A percentile compares a stretch with the other conserved stretches of the same genome.
These are phyloP conservation scores for Vitis hybrid DNA, from an alignment of 177 flowering plant species.

Conservation along the genomic window DNA sequence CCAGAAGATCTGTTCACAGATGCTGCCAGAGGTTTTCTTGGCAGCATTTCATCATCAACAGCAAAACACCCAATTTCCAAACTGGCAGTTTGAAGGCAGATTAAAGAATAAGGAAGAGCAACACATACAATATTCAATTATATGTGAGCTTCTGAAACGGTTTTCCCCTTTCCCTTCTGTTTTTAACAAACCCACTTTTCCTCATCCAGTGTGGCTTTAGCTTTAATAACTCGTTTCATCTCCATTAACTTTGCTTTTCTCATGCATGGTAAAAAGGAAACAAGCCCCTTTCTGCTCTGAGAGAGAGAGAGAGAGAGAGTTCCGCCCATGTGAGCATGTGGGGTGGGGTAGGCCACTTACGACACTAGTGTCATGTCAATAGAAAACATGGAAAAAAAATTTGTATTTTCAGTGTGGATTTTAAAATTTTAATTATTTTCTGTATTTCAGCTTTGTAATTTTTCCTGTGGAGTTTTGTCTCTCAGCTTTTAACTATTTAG, in stretches of 20 bases:
- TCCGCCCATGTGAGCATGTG: background rate
- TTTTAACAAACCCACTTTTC: constrained; percentile 10
- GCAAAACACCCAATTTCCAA: background rate
- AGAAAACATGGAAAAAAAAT: background rate
- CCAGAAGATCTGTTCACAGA: constrained; percentile 8
- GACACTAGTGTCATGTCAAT: no score
- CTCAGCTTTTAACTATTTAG: background rate
- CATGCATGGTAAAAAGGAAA: constrained; percentile 21
- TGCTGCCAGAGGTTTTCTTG: constrained; percentile 7
- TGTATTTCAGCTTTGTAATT: background rate
- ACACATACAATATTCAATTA: background rate
- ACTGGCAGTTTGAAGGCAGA: constrained; percentile 7
- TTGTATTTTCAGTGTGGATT: constrained; percentile 7
- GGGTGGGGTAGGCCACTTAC: background rate
- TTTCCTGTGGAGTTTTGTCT: background rate
- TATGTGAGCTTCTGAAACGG: constrained; percentile 1
- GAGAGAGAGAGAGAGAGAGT: constrained; percentile 2
- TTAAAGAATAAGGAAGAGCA: background rate
- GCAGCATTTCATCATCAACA: constrained; percentile 1
- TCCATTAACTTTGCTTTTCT: constrained; percentile 9
- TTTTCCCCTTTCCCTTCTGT: constrained; percentile 7
- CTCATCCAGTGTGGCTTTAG: constrained; percentile 6
- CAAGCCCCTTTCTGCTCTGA: background rate
- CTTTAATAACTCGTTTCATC: constrained; percentile 9
- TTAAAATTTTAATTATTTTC: background rate